Base-by-base conservation (phyloP, 208 protist species). In the Trypanosoma mega region DNA sequence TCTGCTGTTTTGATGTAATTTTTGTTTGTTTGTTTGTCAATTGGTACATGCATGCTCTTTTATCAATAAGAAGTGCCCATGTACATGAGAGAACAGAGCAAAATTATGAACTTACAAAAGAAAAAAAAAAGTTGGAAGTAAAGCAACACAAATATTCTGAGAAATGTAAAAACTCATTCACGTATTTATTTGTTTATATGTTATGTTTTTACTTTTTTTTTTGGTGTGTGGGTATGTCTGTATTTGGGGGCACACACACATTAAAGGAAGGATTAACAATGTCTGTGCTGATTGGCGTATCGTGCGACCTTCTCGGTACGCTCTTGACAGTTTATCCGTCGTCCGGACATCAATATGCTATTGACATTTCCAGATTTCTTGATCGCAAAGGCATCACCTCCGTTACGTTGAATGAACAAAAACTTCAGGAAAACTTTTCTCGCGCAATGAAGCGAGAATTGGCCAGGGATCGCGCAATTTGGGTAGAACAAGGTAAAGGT, bases 271-370 rank as follows among this genome's bases (percentile, higher is more conserved):
- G n/a, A n/a, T n/a, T n/a, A n/a, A n/a, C n/a, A n/a, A 69, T 72
- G 65, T 24, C 47, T 30, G 20, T 59, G 1, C 4, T 31, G 18
- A 24, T 63, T 50, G 75, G 72, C 12, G 53, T 93, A 47, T 90
- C 79, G 47, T 85, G 90, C 39, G 86, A 93, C 31, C 76, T 85
- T 0, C 62, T 90, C 21, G 67, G 65, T 11, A 87, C 86, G 3
- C 48, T 93, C 2, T 66, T 93, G 18, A 56, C 53, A 14, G 63
- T 93, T 30, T 65, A 60, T 4, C 59, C 47, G 16, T 74, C 80
- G n/a, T 43, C 82, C 0, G 86, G 82, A 21, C 61, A 68, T 50
- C 86, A 93, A 67, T 93, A 90, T 58, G 64, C 37, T 49, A 47
- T 41, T 20, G 68, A 74, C 26, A 74, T 84, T n/a, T 2, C 26